A percentile compares a stretch with the other conserved stretches of the same genome.
Evolutionary conservation across 345 rosid species (phyloP).

Genomic region (Conringia planisiliqua): DNA sequence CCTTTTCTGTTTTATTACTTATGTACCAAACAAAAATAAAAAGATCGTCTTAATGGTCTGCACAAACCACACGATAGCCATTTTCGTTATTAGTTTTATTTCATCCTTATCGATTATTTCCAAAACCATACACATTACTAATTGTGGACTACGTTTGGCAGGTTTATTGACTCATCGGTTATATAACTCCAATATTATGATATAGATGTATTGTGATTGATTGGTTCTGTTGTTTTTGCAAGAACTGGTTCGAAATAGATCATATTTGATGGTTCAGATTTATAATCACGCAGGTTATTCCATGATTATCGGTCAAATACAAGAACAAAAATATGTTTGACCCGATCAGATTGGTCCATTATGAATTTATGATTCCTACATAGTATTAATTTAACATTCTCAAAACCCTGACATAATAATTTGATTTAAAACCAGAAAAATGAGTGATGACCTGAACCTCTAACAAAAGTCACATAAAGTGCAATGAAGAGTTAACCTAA

Average conservation of each 20-base stretch:
- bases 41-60: neutral
- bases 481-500: too few relatives aligned
- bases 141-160: neutral
- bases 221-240: neutral
- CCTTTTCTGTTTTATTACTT: constrained; percentile 1
- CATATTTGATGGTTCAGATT: neutral
- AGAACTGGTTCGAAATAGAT: neutral
- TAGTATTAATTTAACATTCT: neutral
- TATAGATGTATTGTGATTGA: neutral
- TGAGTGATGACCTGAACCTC: too few relatives aligned
- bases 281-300: neutral
- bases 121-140: constrained; percentile 1
- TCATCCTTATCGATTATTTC: neutral
- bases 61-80: neutral
- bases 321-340: neutral
- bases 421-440: too few relatives aligned
- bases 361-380: too few relatives aligned
- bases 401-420: neutral
- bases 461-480: too few relatives aligned
- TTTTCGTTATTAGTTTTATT: neutral
- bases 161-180: neutral
- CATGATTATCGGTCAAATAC: neutral
- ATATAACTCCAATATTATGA: neutral
- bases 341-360: neutral
- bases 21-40: neutral